These are phyloP conservation scores for Tieghemiomyces parasiticus DNA, from an alignment of 192 early-diverging fungal species.

Conservation along the genomic window DNA sequence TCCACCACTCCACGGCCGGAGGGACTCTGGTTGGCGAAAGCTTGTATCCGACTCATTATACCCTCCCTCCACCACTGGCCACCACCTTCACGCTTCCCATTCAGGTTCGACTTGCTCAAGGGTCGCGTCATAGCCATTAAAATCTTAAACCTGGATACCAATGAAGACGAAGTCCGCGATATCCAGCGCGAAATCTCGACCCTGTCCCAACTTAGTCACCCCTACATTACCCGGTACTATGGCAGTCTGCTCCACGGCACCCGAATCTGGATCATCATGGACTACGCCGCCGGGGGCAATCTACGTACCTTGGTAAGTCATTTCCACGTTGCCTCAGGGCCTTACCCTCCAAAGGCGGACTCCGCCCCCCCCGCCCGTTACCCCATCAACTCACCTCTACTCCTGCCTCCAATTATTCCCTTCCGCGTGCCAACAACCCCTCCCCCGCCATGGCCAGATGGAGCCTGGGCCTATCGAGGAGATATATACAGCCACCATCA, in stretches of 20 bases:
- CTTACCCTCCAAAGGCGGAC: too few relatives aligned
- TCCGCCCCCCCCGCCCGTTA: too few relatives aligned
- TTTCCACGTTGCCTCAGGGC: too few relatives aligned
- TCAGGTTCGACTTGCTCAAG: constrained; percentile 55
- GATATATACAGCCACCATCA: constrained; percentile 75
- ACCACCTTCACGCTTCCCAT: too few relatives aligned
- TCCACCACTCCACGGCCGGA: neutral
- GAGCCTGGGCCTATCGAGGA: constrained; percentile 78
- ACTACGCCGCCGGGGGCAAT: constrained; percentile 91
- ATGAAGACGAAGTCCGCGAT: constrained; percentile 90
- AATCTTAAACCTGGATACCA: constrained; percentile 91
- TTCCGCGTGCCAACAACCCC: too few relatives aligned
- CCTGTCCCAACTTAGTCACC: constrained; percentile 71
- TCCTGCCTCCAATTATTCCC: too few relatives aligned
- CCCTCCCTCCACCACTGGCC: too few relatives aligned
- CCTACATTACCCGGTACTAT: constrained; percentile 88
- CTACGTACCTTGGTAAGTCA: constrained; percentile 57
- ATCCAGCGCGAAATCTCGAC: constrained; percentile 89
- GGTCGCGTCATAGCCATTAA: constrained; percentile 87
- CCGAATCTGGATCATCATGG: constrained; percentile 98
- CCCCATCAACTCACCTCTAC: too few relatives aligned
- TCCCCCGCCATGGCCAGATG: too few relatives aligned
- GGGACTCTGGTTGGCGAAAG: too few relatives aligned
- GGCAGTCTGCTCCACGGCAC: constrained; percentile 78
- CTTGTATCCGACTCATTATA: too few relatives aligned